Evolutionary conservation across 768 basidiomycete species (phyloP).

Genomic region (Hysterangium stoloniferum): DNA sequence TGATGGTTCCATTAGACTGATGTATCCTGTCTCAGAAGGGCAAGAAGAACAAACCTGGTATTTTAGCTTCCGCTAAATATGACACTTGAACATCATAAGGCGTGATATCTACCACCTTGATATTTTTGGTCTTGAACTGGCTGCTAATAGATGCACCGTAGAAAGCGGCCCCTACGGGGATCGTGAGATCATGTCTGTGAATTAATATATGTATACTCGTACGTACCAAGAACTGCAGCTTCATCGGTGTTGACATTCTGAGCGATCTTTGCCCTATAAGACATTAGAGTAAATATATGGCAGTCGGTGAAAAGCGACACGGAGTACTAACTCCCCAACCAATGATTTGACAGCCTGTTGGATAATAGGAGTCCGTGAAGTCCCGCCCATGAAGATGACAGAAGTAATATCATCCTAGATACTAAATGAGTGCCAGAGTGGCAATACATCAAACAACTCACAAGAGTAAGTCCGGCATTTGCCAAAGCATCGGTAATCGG

Average conservation of each 20-base stretch:
- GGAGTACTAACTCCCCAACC: slow-evolving; percentile 63
- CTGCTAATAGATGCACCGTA: slow-evolving; percentile 83
- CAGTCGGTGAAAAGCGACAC: neutral
- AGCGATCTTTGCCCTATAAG: slow-evolving; percentile 68
- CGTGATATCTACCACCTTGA: slow-evolving; percentile 71
- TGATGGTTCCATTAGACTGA: slow-evolving; percentile 4
- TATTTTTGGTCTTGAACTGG: slow-evolving; percentile 93
- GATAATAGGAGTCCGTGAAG: slow-evolving; percentile 86
- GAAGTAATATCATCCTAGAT: slow-evolving; percentile 69
- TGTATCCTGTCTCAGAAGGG: neutral
- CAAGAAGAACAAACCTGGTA: slow-evolving; percentile 20
- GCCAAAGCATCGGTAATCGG: slow-evolving; percentile 71
- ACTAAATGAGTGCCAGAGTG: slow-evolving; percentile 5
- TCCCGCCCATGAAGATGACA: slow-evolving; percentile 89
- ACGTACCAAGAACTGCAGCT: slow-evolving; percentile 76
- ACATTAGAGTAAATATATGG: neutral
- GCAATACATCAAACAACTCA: slow-evolving; percentile 24
- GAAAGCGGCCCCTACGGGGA: slow-evolving; percentile 61
- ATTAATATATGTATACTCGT: neutral
- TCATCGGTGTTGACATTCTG: slow-evolving; percentile 97
- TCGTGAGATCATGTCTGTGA: neutral
- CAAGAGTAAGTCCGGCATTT: slow-evolving; percentile 59
- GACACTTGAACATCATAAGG: slow-evolving; percentile 73
- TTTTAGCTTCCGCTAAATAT: slow-evolving; percentile 57
- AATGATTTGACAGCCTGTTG: slow-evolving; percentile 70